Evolutionary conservation across 352 stramenopile species (phyloP).

Genomic region (Phytopythium oedochilum): DNA sequence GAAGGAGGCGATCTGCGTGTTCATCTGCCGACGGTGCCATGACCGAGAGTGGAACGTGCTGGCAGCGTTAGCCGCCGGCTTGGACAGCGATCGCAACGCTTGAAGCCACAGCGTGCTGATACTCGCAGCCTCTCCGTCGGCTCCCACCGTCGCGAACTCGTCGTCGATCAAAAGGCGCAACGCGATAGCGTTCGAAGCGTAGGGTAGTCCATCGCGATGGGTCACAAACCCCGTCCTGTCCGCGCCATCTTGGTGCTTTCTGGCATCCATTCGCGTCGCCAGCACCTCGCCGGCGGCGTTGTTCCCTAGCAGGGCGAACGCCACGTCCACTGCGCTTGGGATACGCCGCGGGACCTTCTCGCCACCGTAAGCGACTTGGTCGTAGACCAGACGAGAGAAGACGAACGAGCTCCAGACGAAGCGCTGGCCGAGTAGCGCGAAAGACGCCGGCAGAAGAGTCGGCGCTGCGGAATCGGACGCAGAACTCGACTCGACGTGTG

Average conservation of each 20-base stretch:
- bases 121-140: background rate
- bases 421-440: constrained; percentile 15
- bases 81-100: constrained; percentile 13
- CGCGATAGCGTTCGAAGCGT: constrained; percentile 16
- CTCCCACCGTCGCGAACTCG: constrained; percentile 6
- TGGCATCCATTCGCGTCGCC: constrained; percentile 7
- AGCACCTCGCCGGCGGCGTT: constrained; percentile 10
- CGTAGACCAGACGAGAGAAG: constrained; percentile 17
- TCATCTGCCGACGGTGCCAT: constrained; percentile 16
- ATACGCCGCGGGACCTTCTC: constrained; percentile 16
- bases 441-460: constrained; percentile 6
- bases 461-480: background rate
- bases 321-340: constrained; percentile 17
- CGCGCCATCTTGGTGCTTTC: background rate
- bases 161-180: constrained; percentile 15
- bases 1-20: constrained; percentile 17
- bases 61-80: constrained; percentile 7
- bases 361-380: constrained; percentile 9
- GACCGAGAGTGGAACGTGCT: constrained; percentile 6
- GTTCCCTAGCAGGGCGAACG: constrained; percentile 18
- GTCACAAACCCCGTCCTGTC: constrained; percentile 2
- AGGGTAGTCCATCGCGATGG: constrained; percentile 11
- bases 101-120: constrained; percentile 14
- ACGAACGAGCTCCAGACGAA: constrained; percentile 25
- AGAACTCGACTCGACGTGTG: constrained; percentile 3